These are phyloP conservation scores for Ceratocystis huliohia DNA, from an alignment of 2,329 filamentous ascomycete species.

Conservation along the genomic window DNA sequence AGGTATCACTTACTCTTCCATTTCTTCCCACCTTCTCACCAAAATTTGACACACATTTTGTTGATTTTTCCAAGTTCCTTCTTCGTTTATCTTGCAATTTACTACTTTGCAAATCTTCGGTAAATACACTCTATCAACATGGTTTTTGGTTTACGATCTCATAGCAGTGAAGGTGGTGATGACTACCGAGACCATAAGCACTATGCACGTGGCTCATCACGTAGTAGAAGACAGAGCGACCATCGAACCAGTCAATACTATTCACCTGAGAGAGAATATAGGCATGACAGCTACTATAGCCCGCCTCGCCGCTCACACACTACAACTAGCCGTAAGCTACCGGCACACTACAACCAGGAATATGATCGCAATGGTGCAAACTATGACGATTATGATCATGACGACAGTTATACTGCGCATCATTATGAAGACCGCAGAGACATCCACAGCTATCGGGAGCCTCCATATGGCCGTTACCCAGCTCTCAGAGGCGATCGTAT, in stretches of 20 bases:
- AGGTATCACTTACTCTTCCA: too few species aligned
- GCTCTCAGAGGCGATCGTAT: not conserved
- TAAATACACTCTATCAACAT: not conserved
- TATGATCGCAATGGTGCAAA: not conserved
- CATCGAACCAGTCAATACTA: not conserved
- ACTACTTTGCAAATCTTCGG: too few species aligned
- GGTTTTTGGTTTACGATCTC: slow-evolving; percentile 17
- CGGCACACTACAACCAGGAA: slow-evolving; percentile 4
- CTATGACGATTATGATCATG: slow-evolving; percentile 4
- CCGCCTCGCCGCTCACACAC: slow-evolving; percentile 6
- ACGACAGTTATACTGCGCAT: not conserved
- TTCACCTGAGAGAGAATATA: slow-evolving; percentile 3
- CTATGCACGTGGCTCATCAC: slow-evolving; percentile 9
- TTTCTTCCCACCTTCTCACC: too few species aligned
- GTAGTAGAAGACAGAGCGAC: not conserved
- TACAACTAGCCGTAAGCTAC: slow-evolving; percentile 10
- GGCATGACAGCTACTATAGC: slow-evolving; percentile 1
- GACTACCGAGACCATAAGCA: slow-evolving; percentile 12
- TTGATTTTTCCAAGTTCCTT: not conserved
- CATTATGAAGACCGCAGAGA: not conserved
- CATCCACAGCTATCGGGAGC: not conserved
- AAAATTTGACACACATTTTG: too few species aligned
- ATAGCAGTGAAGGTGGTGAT: not conserved
- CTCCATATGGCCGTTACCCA: not conserved
- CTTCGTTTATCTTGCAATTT: too few species aligned